Evolutionary conservation across 441 rosid genomes (phyloP).

Genomic region (Breynia disticha): DNA sequence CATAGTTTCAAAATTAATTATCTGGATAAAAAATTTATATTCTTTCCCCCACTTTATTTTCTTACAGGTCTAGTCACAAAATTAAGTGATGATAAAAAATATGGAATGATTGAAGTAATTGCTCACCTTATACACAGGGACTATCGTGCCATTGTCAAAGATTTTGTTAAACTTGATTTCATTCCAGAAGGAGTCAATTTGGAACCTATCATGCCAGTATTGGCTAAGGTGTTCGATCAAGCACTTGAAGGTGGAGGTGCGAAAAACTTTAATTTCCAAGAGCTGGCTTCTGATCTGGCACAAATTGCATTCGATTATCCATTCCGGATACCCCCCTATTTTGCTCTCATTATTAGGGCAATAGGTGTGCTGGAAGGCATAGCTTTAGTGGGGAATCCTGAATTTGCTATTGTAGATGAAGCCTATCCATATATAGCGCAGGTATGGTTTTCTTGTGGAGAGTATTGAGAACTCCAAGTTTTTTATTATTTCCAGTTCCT

Average conservation of each 20-base stretch:
- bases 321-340: conserved; percentile 95
- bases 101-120: conserved; percentile 98
- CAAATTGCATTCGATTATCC: conserved; percentile 98
- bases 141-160: conserved; percentile 81
- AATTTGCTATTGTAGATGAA: conserved; percentile 91
- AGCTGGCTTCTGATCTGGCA: conserved; percentile 92
- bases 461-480: neutral
- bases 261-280: conserved; percentile 84
- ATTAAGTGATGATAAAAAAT: conserved; percentile 90
- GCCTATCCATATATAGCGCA: conserved; percentile 97
- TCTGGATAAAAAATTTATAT: conserved; percentile 3
- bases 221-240: conserved; percentile 97
- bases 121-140: conserved; percentile 96
- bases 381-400: conserved; percentile 93
- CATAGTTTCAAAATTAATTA: neutral
- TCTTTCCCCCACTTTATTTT: too few species aligned
- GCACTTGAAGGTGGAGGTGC: conserved; percentile 99
- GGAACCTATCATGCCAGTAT: conserved; percentile 91
- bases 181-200: conserved; percentile 94
- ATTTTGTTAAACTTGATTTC: conserved; percentile 92
- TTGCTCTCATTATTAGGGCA: conserved; percentile 93
- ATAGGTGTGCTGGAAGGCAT: conserved; percentile 96
- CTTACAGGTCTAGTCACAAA: conserved; percentile 80
- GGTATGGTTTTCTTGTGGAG: conserved; percentile 31
- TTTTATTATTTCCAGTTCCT: neutral